phyloP scores from a whole-genome alignment of 495 filamentous ascomycete species.

The Penicillium herquei region DNA sequence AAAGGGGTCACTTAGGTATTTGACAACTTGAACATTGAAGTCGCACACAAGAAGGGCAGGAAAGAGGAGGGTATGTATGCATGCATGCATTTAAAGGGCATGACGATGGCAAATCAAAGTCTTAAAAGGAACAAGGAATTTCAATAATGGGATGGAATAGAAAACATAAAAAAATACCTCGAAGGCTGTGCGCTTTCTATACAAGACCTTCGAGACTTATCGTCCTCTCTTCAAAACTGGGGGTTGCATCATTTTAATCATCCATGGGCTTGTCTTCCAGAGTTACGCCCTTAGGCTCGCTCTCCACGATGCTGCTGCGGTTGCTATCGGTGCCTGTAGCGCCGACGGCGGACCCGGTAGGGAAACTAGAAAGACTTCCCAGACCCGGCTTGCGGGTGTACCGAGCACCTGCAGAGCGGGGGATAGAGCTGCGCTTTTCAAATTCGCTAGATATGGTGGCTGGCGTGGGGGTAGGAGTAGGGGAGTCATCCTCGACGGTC shows the following conservation, averaged over 20 bases:
- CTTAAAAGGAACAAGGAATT: background rate
- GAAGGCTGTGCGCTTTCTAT: background rate
- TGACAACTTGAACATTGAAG: background rate
- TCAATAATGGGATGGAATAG: background rate
- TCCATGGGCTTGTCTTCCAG: conserved; percentile 85
- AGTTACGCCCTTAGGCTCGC: conserved; percentile 64
- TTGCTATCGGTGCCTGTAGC: conserved; percentile 41
- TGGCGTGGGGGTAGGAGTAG: conserved; percentile 39
- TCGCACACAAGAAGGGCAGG: conserved; percentile 3
- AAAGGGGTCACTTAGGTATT: conserved; percentile 1
- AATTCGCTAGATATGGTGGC: conserved; percentile 29
- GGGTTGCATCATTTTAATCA: conserved; percentile 47
- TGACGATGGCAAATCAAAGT: background rate
- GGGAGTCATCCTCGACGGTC: conserved; percentile 35
- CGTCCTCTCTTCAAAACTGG: background rate
- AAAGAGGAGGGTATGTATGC: conserved; percentile 7
- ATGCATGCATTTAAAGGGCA: conserved; percentile 3
- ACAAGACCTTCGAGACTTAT: conserved; percentile 1
- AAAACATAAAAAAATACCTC: background rate
- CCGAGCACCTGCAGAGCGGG: conserved; percentile 30
- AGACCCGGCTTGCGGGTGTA: conserved; percentile 41
- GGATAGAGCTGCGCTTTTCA: conserved; percentile 50
- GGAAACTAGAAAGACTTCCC: conserved; percentile 45
- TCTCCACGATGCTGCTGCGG: conserved; percentile 44
- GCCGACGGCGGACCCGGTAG: conserved; percentile 21